Percentiles rank a stretch among this genome's conserved stretches.
These are phyloP conservation scores for Cercospora sojina DNA, from an alignment of 2,329 filamentous ascomycete genomes.

Conservation along the genomic window DNA sequence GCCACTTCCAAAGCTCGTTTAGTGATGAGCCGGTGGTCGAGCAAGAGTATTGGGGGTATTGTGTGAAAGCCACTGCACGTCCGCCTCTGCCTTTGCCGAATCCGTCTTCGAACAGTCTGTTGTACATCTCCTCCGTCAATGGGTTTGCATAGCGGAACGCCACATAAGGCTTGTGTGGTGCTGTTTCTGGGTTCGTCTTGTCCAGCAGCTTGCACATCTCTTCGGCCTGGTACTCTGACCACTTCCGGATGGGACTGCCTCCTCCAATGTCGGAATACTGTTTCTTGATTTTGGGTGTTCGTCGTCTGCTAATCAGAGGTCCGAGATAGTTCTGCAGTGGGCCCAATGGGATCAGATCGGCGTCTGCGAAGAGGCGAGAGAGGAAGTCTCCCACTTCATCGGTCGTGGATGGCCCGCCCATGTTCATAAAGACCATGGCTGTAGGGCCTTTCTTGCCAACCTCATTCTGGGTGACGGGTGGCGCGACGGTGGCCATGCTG, in stretches of 20 bases:
- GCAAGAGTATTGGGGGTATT: slow-evolving; percentile 98
- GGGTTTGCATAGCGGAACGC: slow-evolving; percentile 95
- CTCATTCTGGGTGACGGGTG: slow-evolving; percentile 77
- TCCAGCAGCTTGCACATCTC: slow-evolving; percentile 99
- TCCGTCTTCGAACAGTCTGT: slow-evolving; percentile 76
- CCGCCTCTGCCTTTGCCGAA: slow-evolving; percentile 89
- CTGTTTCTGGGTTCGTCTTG: slow-evolving; percentile 84
- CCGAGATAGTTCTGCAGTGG: slow-evolving; percentile 88
- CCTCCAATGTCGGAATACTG: slow-evolving; percentile 95
- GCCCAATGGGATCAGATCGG: slow-evolving; percentile 91
- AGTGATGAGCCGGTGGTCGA: slow-evolving; percentile 94
- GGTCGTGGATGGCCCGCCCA: slow-evolving; percentile 90
- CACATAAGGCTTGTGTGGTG: slow-evolving; percentile 95
- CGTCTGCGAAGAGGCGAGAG: slow-evolving; percentile 89
- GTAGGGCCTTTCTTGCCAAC: slow-evolving; percentile 75
- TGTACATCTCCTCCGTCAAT: slow-evolving; percentile 91
- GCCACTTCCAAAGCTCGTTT: slow-evolving; percentile 98
- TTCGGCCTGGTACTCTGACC: slow-evolving; percentile 89
- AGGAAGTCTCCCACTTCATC: slow-evolving; percentile 88
- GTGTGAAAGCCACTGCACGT: slow-evolving; percentile 91
- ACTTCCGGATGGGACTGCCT: slow-evolving; percentile 96
- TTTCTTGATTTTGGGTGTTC: slow-evolving; percentile 94
- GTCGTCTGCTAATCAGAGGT: slow-evolving; percentile 76
- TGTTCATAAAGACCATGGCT: slow-evolving; percentile 98
- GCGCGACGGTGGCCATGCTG: slow-evolving; percentile 59